Percentiles rank a stretch among this genome's conserved stretches.
These are phyloP conservation scores for Cornus suecica DNA, from an alignment of 148 eudicot genomes.

Conservation along the genomic window DNA sequence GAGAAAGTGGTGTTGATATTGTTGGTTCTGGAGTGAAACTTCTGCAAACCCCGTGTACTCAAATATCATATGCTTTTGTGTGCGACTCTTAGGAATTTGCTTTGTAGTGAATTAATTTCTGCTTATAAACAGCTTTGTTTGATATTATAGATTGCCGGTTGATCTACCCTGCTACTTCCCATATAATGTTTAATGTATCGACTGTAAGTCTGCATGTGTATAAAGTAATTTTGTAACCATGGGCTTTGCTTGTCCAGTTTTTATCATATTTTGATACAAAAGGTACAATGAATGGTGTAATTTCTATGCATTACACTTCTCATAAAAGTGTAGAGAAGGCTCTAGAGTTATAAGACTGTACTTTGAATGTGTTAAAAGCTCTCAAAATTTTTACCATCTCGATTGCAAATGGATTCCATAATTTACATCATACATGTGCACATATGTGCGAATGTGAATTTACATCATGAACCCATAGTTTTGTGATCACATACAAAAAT, in stretches of 20 bases:
- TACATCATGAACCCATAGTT: no score
- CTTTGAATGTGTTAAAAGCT: neutral
- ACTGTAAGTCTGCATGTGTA: constrained; percentile 3
- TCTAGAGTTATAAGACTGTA: neutral
- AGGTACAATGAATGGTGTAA: no score
- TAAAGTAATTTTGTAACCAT: constrained; percentile 14
- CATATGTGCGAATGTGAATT: neutral
- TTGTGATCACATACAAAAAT: no score
- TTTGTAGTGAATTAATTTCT: constrained; percentile 12
- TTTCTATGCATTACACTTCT: neutral
- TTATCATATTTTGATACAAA: no score
- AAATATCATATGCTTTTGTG: constrained; percentile 6
- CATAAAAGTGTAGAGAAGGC: neutral
- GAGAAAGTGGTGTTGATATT: neutral
- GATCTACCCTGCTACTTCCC: neutral
- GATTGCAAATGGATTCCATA: neutral
- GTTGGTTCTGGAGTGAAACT: neutral
- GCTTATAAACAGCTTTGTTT: constrained; percentile 8
- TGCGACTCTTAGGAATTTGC: constrained; percentile 1
- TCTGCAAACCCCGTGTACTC: constrained; percentile 9
- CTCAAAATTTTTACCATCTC: neutral
- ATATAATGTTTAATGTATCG: constrained; percentile 9
- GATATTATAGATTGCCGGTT: neutral
- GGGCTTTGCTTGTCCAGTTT: no score
- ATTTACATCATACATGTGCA: neutral